Conservation (phyloP, 164 flowering plant genomes). For the Tetracentron sinense region DNA sequence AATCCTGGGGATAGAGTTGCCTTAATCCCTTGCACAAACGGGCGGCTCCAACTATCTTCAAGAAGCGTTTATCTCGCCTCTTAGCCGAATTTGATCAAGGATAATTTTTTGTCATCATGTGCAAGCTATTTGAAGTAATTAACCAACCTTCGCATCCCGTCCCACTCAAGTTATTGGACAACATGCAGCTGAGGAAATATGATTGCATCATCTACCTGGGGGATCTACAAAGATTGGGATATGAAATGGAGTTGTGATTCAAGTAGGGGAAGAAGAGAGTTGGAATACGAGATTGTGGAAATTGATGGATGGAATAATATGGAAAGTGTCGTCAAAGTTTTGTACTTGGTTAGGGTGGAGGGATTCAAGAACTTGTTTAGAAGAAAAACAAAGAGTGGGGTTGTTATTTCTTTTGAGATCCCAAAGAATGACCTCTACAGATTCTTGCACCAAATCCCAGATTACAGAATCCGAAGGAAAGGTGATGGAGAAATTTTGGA, state of each 20-base stretch:
- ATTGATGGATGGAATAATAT: neutral
- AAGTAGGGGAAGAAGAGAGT: neutral
- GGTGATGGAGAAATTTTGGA: neutral
- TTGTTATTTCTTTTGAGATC: neutral
- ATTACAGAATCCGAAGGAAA: neutral
- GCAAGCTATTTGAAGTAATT: too few species aligned
- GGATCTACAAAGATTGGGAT: slow-evolving; percentile 7
- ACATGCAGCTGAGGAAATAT: neutral
- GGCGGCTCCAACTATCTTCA: too few species aligned
- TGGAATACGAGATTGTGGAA: slow-evolving; percentile 6
- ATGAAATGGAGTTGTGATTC: neutral
- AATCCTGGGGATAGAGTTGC: too few species aligned
- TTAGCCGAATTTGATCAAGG: too few species aligned
- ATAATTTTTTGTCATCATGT: too few species aligned
- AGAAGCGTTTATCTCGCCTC: too few species aligned
- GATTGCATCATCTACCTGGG: slow-evolving; percentile 3
- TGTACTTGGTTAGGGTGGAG: neutral
- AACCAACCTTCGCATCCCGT: slow-evolving; percentile 6
- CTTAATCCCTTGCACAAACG: too few species aligned
- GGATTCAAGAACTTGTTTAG: neutral
- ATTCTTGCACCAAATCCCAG: neutral
- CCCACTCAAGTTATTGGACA: neutral
- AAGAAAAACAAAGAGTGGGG: slow-evolving; percentile 1
- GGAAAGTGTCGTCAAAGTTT: neutral
- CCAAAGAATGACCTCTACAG: slow-evolving; percentile 1